Evolutionary conservation across 164 flowering plant genomes (phyloP), one percentile per base, ranked within the genome.

Genomic region (Liriodendron chinense): DNA sequence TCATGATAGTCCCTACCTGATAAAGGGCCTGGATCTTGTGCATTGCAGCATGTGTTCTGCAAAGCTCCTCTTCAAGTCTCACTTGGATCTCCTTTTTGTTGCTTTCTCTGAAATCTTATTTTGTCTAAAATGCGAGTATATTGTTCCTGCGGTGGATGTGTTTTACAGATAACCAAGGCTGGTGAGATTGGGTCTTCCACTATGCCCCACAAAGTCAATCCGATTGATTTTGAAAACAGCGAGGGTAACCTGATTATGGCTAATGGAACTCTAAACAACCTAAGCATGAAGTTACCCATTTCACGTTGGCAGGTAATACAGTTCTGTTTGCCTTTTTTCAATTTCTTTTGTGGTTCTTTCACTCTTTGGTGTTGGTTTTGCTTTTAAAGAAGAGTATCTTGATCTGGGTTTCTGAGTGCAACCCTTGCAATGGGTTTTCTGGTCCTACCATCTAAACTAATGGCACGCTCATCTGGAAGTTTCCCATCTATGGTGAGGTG

Each of bases 121-220:
- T 2, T 63, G 8, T 3, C 10, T 53, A 74, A 16, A 43, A 48
- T 67, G 1, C 68, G 1, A 61, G 69, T 47, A 22, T 61, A 8
- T 21, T 62, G 43, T 73, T 14, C 24, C 61, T 48, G 69, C 76
- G 69, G 62, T 47, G 62, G 62, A 70, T 49, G 3, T 47, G 20
- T 72, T 74, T 56, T 57, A 75, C 88, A 94, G 99, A 89, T 79
- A 79, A 94, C 97, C 21, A 94, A 88, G 79, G 94, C 92, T 77
- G 99, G 99, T 73, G 99, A 96, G 84, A 87, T 94, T 79, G 99
- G 98, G n/a, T 96, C 99, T 23, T 92, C 99, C 71, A 92, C 99
- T 13, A 96, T 96, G 99, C 99, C 98, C 78, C 99, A 96, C 85
- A 96, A 96, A 84, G 99, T 96, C 65, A 96, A 96, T 79, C 99